These are phyloP conservation scores for Debaryomycetaceae sp. DNA, from an alignment of 1,139 yeast genomes.

Conservation along the genomic window DNA sequence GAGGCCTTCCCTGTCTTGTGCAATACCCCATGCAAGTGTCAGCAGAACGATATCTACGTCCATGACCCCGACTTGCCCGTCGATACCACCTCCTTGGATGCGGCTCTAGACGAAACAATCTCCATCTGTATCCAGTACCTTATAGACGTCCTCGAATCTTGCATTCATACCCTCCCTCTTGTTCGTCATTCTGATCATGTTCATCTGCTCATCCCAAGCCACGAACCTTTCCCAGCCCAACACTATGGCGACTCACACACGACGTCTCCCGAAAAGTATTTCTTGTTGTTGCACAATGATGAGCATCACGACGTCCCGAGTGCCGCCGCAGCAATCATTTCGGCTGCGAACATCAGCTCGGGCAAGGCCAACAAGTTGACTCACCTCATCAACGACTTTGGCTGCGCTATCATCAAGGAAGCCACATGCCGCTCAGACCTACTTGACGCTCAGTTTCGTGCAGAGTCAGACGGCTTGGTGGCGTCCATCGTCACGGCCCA, in stretches of 20 bases:
- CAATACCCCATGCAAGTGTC: constrained; percentile 46
- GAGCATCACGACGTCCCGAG: constrained; percentile 51
- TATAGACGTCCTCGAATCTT: constrained; percentile 32
- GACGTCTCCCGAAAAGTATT: constrained; percentile 21
- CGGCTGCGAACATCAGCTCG: constrained; percentile 19
- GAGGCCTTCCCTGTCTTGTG: constrained; percentile 61
- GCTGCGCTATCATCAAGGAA: constrained; percentile 18
- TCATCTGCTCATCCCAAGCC: constrained; percentile 15
- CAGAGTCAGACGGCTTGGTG: constrained; percentile 42
- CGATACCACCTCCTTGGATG: neutral
- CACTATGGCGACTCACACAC: constrained; percentile 20
- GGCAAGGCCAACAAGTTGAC: constrained; percentile 23
- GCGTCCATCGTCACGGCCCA: constrained; percentile 40
- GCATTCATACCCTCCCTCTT: constrained; percentile 25
- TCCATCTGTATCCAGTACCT: constrained; percentile 34
- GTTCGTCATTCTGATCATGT: too few species aligned
- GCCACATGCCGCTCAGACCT: constrained; percentile 11
- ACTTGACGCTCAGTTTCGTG: constrained; percentile 17
- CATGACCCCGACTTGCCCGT: constrained; percentile 1
- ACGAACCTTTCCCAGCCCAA: constrained; percentile 6
- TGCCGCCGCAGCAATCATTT: constrained; percentile 31
- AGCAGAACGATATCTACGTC: too few species aligned
- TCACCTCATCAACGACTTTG: constrained; percentile 20
- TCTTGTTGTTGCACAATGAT: constrained; percentile 60
- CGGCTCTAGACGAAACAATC: constrained; percentile 20